phyloP scores from a whole-genome alignment of 108 stramenopile genomes.

The Stephanodiscus minutulus region DNA sequence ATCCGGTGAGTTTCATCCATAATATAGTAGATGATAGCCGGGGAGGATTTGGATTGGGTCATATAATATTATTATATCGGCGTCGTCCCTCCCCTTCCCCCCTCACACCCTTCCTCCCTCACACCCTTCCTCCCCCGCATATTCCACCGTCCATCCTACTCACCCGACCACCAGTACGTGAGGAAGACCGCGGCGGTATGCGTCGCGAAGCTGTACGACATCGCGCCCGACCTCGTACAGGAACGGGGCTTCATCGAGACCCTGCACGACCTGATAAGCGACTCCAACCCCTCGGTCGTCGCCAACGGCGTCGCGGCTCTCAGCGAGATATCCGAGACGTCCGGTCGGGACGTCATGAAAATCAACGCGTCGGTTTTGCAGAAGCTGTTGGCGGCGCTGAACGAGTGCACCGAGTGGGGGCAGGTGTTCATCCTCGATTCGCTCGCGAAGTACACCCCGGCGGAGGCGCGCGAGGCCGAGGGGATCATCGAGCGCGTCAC shows the following conservation, averaged over 20 bases:
- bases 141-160: too few relatives aligned
- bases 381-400: constrained; percentile 97
- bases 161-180: constrained; percentile 89
- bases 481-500: constrained; percentile 99
- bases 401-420: constrained; percentile 99
- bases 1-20: constrained; percentile 72
- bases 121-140: not conserved
- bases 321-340: constrained; percentile 95
- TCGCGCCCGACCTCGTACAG: constrained; percentile 94
- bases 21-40: too few relatives aligned
- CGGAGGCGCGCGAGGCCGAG: constrained; percentile 94
- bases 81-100: too few relatives aligned
- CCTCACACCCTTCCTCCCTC: too few relatives aligned
- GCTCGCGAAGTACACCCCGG: constrained; percentile 94
- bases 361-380: constrained; percentile 92
- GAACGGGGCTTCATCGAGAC: constrained; percentile 98
- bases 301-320: constrained; percentile 99
- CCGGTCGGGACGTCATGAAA: constrained; percentile 94
- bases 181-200: constrained; percentile 99
- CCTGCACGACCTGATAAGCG: constrained; percentile 94
- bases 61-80: too few relatives aligned
- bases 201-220: constrained; percentile 99
- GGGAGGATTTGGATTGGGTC: too few relatives aligned
- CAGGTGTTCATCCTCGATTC: constrained; percentile 99
- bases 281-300: constrained; percentile 97